These are phyloP conservation scores for Paratinospora sagittata DNA, from an alignment of 164 flowering plant species.

Conservation along the genomic window DNA sequence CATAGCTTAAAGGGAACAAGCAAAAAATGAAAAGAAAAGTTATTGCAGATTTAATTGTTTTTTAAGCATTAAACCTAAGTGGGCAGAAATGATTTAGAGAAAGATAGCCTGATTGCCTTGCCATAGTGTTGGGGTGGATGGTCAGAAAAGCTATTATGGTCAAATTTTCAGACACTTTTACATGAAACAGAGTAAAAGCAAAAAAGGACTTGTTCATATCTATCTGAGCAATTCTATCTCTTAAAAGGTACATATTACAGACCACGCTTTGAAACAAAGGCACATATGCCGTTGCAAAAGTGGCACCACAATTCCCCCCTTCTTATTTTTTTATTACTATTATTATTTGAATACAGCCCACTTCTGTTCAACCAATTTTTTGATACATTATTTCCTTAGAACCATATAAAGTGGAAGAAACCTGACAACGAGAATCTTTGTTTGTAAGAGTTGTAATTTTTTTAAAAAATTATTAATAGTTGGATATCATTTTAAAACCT, in stretches of 20 bases:
- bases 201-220: conserved; percentile 2
- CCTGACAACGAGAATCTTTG: too few species aligned
- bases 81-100: neutral
- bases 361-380: neutral
- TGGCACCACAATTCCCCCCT: neutral
- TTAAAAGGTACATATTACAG: neutral
- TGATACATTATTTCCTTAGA: neutral
- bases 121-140: neutral
- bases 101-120: neutral
- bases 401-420: too few species aligned
- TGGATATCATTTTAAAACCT: too few species aligned
- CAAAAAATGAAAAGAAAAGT: too few species aligned
- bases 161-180: neutral
- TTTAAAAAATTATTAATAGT: too few species aligned
- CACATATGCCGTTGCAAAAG: neutral
- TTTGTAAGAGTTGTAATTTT: too few species aligned
- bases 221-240: neutral
- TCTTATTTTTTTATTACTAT: neutral
- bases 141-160: neutral
- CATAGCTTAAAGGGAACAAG: too few species aligned
- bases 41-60: too few species aligned
- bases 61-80: neutral
- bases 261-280: neutral
- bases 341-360: neutral
- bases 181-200: conserved; percentile 2